Evolutionary conservation across 2,329 filamentous ascomycete genomes (phyloP).

Genomic region (Monosporascus sp.): DNA sequence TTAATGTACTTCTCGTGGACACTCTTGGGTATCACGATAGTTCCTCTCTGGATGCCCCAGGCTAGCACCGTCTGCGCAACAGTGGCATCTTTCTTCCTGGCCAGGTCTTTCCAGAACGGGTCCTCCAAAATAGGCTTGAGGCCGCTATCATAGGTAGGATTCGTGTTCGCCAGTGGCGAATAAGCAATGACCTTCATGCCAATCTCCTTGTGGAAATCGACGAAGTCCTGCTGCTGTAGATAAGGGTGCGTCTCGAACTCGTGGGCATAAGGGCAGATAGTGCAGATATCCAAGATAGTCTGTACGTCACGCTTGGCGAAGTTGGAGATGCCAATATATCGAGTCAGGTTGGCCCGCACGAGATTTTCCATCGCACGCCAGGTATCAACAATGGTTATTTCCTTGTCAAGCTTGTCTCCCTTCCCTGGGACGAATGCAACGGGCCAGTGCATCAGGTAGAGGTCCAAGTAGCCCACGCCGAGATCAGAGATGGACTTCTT

Average conservation of each 20-base stretch:
- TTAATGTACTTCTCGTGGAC: slow-evolving; percentile 35
- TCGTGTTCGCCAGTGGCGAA: slow-evolving; percentile 48
- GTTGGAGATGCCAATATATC: slow-evolving; percentile 59
- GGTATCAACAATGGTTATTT: slow-evolving; percentile 35
- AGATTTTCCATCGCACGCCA: slow-evolving; percentile 56
- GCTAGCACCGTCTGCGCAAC: slow-evolving; percentile 39
- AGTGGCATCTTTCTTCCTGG: slow-evolving; percentile 34
- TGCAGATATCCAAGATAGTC: slow-evolving; percentile 34
- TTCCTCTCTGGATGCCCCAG: slow-evolving; percentile 43
- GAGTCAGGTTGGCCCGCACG: slow-evolving; percentile 45
- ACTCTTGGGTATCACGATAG: slow-evolving; percentile 47
- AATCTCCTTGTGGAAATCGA: slow-evolving; percentile 37
- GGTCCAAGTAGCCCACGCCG: slow-evolving; percentile 44
- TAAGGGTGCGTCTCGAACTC: slow-evolving; percentile 52
- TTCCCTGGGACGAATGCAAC: slow-evolving; percentile 29
- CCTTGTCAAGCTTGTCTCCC: slow-evolving; percentile 21
- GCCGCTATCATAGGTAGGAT: slow-evolving; percentile 38
- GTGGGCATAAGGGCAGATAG: slow-evolving; percentile 50
- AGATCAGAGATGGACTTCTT: slow-evolving; percentile 42
- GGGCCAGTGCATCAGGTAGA: slow-evolving; percentile 45
- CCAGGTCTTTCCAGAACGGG: slow-evolving; percentile 32
- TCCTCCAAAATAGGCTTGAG: slow-evolving; percentile 34
- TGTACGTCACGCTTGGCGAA: slow-evolving; percentile 41
- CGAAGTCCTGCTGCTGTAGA: slow-evolving; percentile 44
- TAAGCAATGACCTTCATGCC: slow-evolving; percentile 39